Conservation (phyloP, 805 yeast species). For the Metschnikowia lachancei region DNA sequence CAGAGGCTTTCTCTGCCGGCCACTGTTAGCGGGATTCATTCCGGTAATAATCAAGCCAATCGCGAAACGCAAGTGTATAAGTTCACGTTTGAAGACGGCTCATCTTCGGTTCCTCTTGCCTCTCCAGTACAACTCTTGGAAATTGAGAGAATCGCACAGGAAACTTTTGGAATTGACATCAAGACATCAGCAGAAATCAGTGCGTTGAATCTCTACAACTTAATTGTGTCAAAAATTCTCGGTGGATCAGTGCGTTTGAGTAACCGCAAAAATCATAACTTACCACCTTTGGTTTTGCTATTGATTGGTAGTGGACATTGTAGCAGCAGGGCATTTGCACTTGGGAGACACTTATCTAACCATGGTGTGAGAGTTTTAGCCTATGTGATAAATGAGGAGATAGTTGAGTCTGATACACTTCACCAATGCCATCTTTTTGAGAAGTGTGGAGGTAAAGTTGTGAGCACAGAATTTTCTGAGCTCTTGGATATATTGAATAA, state of each 20-base stretch:
- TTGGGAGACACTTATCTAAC: conserved; percentile 75
- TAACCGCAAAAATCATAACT: conserved; percentile 61
- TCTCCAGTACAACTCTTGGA: conserved; percentile 79
- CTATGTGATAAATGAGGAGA: conserved; percentile 36
- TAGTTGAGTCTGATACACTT: conserved; percentile 43
- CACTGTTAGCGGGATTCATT: conserved; percentile 1
- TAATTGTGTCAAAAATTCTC: conserved; percentile 53
- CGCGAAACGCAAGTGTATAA: conserved; percentile 13
- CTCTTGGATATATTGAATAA: conserved; percentile 37
- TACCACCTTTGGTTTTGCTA: conserved; percentile 72
- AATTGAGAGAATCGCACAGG: conserved; percentile 59
- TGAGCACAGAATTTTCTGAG: conserved; percentile 33
- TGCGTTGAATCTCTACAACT: conserved; percentile 60
- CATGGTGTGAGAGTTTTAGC: conserved; percentile 70
- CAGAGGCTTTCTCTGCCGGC: conserved; percentile 19
- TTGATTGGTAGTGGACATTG: conserved; percentile 73
- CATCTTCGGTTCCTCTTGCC: conserved; percentile 50
- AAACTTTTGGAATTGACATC: conserved; percentile 48
- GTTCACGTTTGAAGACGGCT: conserved; percentile 15
- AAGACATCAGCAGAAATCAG: conserved; percentile 59
- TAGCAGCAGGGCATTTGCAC: conserved; percentile 71
- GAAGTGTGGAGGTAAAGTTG: conserved; percentile 64
- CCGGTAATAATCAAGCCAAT: conserved; percentile 1
- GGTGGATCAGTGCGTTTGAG: conserved; percentile 69
- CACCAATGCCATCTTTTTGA: conserved; percentile 56